phyloP scores from a whole-genome alignment of 208 protist species.

The Trypanosoma mega region DNA sequence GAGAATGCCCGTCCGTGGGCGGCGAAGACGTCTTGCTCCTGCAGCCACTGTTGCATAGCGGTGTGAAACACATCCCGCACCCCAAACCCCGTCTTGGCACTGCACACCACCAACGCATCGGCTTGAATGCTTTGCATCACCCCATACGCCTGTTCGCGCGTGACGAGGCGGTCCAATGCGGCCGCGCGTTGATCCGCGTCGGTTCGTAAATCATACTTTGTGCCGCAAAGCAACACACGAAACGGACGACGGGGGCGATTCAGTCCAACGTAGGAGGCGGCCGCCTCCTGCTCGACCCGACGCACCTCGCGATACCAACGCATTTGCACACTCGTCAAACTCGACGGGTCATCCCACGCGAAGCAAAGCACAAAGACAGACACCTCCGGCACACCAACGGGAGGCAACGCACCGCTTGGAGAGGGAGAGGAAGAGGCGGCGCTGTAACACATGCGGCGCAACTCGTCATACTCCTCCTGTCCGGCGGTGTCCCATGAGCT shows the following conservation, averaged over 20 bases:
- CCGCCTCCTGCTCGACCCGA: constrained; percentile 15
- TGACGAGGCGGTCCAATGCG: constrained; percentile 17
- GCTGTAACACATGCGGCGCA: constrained; percentile 72
- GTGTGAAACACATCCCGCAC: constrained; percentile 25
- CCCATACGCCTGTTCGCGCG: constrained; percentile 21
- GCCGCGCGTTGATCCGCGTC: constrained; percentile 16
- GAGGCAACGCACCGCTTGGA: too few species aligned
- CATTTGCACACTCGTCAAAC: constrained; percentile 24
- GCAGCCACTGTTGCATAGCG: constrained; percentile 22
- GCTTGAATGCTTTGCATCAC: constrained; percentile 22
- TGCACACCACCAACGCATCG: constrained; percentile 26
- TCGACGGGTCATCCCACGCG: constrained; percentile 25
- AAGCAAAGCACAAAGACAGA: constrained; percentile 30
- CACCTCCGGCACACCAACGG: too few species aligned
- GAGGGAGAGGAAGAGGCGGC: not conserved
- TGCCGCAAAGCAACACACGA: constrained; percentile 20
- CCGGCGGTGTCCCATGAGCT: constrained; percentile 81
- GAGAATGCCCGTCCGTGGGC: not conserved
- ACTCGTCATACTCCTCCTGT: constrained; percentile 95
- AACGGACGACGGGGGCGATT: constrained; percentile 8
- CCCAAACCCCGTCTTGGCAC: constrained; percentile 25
- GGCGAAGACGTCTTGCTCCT: constrained; percentile 3
- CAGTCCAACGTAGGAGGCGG: not conserved
- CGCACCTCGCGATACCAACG: constrained; percentile 26
- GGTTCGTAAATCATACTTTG: constrained; percentile 20